Conservation (phyloP, 768 basidiomycete genomes). For the Leccinum disarticulatum region DNA sequence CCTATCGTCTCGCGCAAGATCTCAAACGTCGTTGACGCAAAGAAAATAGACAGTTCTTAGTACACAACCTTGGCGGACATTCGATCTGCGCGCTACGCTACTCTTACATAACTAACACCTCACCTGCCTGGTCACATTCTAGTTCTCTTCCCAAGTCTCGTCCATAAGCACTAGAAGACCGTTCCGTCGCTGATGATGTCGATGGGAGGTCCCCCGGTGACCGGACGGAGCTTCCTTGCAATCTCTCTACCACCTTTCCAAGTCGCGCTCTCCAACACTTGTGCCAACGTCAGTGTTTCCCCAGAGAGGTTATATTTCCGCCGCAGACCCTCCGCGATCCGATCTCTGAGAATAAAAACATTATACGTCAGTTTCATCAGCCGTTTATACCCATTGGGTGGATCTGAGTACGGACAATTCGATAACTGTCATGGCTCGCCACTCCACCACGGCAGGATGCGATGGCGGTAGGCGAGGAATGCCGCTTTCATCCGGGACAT, state of each 20-base stretch:
- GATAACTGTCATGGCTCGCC: constrained; percentile 95
- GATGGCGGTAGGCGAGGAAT: constrained; percentile 69
- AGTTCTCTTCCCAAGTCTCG: not conserved
- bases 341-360: constrained; percentile 59
- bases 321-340: constrained; percentile 72
- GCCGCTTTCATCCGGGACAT: constrained; percentile 33
- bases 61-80: not conserved
- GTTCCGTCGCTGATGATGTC: constrained; percentile 87
- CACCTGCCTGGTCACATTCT: not conserved
- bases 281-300: constrained; percentile 69
- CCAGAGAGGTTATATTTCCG: constrained; percentile 48
- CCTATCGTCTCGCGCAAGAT: constrained; percentile 54
- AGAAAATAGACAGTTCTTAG: not conserved
- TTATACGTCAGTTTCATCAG: constrained; percentile 4
- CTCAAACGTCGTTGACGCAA: constrained; percentile 36
- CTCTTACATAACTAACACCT: not conserved
- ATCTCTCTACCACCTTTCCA: constrained; percentile 98
- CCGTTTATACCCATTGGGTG: not conserved
- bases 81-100: not conserved
- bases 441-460: constrained; percentile 92
- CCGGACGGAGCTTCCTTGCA: constrained; percentile 72
- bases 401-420: constrained; percentile 60
- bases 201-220: constrained; percentile 79
- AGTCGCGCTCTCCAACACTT: constrained; percentile 91
- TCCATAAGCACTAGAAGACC: constrained; percentile 50